Conservation (phyloP, 768 basidiomycete species). For the Collybia mongolica region DNA sequence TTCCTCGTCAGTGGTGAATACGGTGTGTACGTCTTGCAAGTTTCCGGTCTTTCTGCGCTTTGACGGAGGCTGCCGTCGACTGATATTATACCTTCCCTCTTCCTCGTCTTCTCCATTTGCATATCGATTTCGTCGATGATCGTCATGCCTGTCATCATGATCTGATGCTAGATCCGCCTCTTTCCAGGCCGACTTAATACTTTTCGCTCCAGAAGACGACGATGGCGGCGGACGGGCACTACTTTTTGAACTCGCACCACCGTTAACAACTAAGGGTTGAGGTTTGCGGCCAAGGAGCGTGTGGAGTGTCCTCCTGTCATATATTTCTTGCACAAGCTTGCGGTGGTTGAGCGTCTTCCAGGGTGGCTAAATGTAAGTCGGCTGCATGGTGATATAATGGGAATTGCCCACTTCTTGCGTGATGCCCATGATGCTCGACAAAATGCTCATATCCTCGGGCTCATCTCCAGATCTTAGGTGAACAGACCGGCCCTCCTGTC, state of each 20-base stretch:
- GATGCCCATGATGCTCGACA: constrained; percentile 78
- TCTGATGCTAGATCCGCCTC: constrained; percentile 32
- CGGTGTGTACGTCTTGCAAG: constrained; percentile 35
- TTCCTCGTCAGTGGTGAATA: constrained; percentile 55
- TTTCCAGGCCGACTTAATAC: constrained; percentile 37
- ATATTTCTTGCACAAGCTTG: constrained; percentile 65
- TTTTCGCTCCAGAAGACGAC: constrained; percentile 15
- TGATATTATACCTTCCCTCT: constrained; percentile 57
- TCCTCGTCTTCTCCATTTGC: constrained; percentile 41
- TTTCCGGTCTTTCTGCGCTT: constrained; percentile 47
- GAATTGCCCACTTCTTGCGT: constrained; percentile 68
- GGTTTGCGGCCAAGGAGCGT: constrained; percentile 48
- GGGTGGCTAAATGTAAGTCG: constrained; percentile 3
- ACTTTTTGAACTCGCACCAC: constrained; percentile 14
- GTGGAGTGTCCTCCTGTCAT: constrained; percentile 59
- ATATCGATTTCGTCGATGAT: constrained; percentile 6
- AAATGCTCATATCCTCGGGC: constrained; percentile 71
- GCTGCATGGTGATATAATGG: background rate
- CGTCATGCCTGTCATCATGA: constrained; percentile 6
- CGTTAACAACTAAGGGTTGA: constrained; percentile 11
- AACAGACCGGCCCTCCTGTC: constrained; percentile 47
- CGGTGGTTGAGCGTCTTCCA: constrained; percentile 74
- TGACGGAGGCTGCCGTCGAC: constrained; percentile 39
- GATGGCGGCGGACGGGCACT: constrained; percentile 8
- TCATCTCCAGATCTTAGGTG: constrained; percentile 40